phyloP scores from a whole-genome alignment of 441 rosid genomes.

The Omphalea diandra region DNA sequence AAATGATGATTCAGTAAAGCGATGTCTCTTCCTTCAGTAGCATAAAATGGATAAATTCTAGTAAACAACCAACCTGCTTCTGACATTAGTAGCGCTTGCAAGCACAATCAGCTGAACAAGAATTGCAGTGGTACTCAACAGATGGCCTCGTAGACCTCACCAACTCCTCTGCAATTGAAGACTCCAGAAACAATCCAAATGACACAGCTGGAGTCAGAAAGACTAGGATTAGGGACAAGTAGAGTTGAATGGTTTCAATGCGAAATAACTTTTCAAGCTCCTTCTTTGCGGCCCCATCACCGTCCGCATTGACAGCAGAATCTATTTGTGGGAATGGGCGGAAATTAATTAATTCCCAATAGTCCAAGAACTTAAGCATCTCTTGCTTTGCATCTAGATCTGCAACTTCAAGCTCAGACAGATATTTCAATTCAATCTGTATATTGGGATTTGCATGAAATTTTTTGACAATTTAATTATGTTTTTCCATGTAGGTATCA shows the following conservation, averaged over 20 bases:
- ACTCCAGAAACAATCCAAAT: constrained; percentile 70
- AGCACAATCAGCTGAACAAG: constrained; percentile 97
- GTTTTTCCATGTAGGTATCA: constrained; percentile 68
- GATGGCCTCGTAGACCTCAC: constrained; percentile 71
- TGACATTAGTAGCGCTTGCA: constrained; percentile 98
- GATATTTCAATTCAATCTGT: constrained; percentile 65
- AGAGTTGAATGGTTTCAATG: constrained; percentile 58
- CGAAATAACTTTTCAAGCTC: constrained; percentile 71
- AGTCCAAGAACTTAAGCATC: constrained; percentile 90
- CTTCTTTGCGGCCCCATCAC: constrained; percentile 37
- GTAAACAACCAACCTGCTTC: constrained; percentile 66
- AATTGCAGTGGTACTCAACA: constrained; percentile 97
- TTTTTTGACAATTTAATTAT: constrained; percentile 76
- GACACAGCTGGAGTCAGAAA: constrained; percentile 48
- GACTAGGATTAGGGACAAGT: constrained; percentile 43
- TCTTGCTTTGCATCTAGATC: constrained; percentile 75
- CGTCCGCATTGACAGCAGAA: constrained; percentile 36
- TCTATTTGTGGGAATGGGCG: constrained; percentile 71
- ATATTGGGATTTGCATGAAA: constrained; percentile 66
- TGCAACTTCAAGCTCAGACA: constrained; percentile 74
- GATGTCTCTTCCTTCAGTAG: not conserved
- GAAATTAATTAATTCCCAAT: constrained; percentile 97
- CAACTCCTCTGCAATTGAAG: constrained; percentile 71
- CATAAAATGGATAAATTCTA: constrained; percentile 2
- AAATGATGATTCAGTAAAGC: not conserved